Conservation (phyloP, 2,329 filamentous ascomycete species). For the Tolypocladium ophioglossoides region DNA sequence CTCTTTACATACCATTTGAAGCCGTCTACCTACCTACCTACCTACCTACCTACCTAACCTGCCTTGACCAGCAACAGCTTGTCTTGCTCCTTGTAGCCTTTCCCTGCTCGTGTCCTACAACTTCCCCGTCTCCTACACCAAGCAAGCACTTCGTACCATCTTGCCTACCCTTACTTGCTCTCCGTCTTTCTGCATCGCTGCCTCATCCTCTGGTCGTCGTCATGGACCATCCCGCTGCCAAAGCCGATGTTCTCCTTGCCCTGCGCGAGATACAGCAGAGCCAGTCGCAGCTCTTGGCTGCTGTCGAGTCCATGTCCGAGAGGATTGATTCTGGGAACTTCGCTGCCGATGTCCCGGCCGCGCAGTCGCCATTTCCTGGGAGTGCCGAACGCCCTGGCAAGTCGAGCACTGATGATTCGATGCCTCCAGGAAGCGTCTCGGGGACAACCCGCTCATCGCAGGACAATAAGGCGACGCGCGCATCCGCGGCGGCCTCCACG, state of each 20-base stretch:
- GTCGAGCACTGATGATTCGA: background rate
- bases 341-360: constrained; percentile 2
- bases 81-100: background rate
- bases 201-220: background rate
- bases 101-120: background rate
- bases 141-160: background rate
- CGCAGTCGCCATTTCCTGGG: constrained; percentile 1
- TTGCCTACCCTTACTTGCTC: background rate
- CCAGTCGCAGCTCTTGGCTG: constrained; percentile 29
- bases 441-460: background rate
- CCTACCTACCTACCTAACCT: background rate
- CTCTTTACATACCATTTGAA: background rate
- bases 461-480: background rate
- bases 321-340: constrained; percentile 11
- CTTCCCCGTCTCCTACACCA: background rate
- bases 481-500: constrained; percentile 12
- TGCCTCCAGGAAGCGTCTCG: background rate
- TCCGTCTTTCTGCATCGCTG: background rate
- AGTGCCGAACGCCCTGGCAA: background rate
- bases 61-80: too few species aligned
- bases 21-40: too few species aligned
- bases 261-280: constrained; percentile 31
- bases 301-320: constrained; percentile 27
- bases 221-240: constrained; percentile 14
- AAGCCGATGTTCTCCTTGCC: constrained; percentile 14